A percentile compares a stretch with the other conserved stretches of the same genome.
phyloP scores from a whole-genome alignment of 2,329 filamentous ascomycete species.

The Leptographium radiaticola region DNA sequence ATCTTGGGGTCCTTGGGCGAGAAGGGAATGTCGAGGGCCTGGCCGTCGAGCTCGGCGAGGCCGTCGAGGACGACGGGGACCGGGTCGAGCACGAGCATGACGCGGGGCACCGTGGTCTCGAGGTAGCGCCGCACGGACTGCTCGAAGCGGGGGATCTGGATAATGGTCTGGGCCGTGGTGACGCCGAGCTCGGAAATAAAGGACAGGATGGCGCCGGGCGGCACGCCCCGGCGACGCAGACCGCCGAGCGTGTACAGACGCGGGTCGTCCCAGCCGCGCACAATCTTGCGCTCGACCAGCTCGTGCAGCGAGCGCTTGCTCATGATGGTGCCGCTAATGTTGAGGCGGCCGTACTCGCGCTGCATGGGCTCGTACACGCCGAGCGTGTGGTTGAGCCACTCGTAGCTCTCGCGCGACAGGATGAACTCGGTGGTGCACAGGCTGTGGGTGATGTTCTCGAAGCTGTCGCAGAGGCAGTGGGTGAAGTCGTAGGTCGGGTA shows the following conservation, averaged over 20 bases:
- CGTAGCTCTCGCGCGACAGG: conserved; percentile 72
- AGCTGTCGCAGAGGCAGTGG: conserved; percentile 82
- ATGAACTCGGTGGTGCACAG: conserved; percentile 85
- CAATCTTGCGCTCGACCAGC: conserved; percentile 63
- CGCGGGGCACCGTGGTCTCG: conserved; percentile 72
- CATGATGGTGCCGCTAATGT: conserved; percentile 71
- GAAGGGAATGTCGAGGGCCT: conserved; percentile 60
- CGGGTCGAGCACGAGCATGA: conserved; percentile 84
- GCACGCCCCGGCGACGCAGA: conserved; percentile 71
- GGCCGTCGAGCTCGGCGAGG: conserved; percentile 49
- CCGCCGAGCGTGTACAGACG: conserved; percentile 78
- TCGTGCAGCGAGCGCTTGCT: conserved; percentile 76
- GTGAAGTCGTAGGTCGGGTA: conserved; percentile 94
- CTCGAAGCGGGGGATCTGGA: conserved; percentile 74
- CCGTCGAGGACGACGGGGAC: conserved; percentile 73
- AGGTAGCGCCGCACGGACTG: conserved; percentile 75
- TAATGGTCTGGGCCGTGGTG: conserved; percentile 67
- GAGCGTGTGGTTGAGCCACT: conserved; percentile 71
- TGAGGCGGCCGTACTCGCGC: conserved; percentile 60
- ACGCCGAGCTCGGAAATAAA: conserved; percentile 90
- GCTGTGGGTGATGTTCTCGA: conserved; percentile 84
- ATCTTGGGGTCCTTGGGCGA: conserved; percentile 64
- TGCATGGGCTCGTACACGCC: conserved; percentile 89
- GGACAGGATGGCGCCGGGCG: conserved; percentile 74
- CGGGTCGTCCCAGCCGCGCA: conserved; percentile 85